Conservation (phyloP, 768 basidiomycete genomes). For the Pulveroboletus sp. region DNA sequence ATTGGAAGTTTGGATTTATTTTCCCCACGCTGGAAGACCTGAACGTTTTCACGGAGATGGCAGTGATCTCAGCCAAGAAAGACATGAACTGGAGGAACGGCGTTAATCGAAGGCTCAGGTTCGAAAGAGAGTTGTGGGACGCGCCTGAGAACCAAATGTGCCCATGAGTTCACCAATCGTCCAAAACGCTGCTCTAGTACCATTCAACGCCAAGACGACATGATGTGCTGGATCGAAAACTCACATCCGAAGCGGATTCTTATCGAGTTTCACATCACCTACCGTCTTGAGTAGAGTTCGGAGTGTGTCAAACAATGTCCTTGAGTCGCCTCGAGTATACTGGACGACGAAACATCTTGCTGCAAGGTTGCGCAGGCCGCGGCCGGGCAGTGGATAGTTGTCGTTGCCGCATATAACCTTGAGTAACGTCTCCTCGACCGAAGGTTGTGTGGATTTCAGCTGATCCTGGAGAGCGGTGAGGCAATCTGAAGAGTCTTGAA, state of each 20-base stretch:
- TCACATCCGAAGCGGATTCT: conserved; percentile 64
- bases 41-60: conserved; percentile 60
- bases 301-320: conserved; percentile 82
- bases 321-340: conserved; percentile 78
- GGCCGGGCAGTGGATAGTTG: conserved; percentile 78
- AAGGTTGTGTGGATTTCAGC: conserved; percentile 59
- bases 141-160: conserved; percentile 76
- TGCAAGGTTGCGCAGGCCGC: conserved; percentile 75
- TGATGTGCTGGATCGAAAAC: conserved; percentile 21
- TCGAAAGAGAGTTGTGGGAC: conserved; percentile 19
- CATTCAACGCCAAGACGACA: conserved; percentile 3
- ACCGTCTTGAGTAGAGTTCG: conserved; percentile 73
- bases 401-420: conserved; percentile 63
- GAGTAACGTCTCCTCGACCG: conserved; percentile 59
- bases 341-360: conserved; percentile 71
- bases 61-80: conserved; percentile 80
- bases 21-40: conserved; percentile 67
- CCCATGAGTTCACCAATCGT: conserved; percentile 89
- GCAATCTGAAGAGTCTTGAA: background rate
- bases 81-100: conserved; percentile 75
- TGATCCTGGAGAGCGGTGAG: conserved; percentile 45
- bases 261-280: conserved; percentile 68
- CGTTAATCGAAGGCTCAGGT: background rate
- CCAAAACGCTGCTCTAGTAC: conserved; percentile 71
- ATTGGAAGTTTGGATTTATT: background rate